These are phyloP conservation scores for Exobasidium rhododendri DNA, from an alignment of 1,284 basidiomycete genomes.

Conservation along the genomic window DNA sequence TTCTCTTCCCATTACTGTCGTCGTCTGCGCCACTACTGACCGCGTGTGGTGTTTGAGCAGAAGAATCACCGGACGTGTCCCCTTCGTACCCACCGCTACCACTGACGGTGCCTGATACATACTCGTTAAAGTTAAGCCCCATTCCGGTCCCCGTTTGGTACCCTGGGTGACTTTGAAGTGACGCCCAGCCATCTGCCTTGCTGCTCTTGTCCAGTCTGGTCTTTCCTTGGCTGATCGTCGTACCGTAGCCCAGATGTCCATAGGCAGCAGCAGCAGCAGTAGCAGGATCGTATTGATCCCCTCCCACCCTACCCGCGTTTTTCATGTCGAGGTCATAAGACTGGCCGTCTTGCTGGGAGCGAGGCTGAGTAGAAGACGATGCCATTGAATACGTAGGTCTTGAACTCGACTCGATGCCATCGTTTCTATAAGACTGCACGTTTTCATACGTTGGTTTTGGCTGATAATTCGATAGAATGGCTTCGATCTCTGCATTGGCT, in stretches of 20 bases:
- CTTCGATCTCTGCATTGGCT: background rate
- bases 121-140: background rate
- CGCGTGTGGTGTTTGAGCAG: constrained; percentile 10
- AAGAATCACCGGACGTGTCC: background rate
- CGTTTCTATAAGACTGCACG: no score
- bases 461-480: constrained; percentile 4
- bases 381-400: background rate
- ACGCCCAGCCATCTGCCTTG: background rate
- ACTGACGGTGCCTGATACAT: background rate
- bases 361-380: background rate
- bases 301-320: constrained; percentile 5
- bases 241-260: constrained; percentile 26
- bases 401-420: no score
- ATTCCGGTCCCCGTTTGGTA: no score
- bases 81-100: constrained; percentile 11
- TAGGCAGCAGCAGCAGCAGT: constrained; percentile 36
- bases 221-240: background rate
- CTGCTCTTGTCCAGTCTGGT: background rate
- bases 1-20: background rate
- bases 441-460: constrained; percentile 4
- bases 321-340: constrained; percentile 14
- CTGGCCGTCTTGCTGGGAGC: background rate
- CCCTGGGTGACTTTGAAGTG: background rate
- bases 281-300: constrained; percentile 15
- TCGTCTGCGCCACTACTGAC: constrained; percentile 7